These are phyloP conservation scores for Elaeis oleifera DNA, from an alignment of 202 grass and related monocot species.

Conservation along the genomic window DNA sequence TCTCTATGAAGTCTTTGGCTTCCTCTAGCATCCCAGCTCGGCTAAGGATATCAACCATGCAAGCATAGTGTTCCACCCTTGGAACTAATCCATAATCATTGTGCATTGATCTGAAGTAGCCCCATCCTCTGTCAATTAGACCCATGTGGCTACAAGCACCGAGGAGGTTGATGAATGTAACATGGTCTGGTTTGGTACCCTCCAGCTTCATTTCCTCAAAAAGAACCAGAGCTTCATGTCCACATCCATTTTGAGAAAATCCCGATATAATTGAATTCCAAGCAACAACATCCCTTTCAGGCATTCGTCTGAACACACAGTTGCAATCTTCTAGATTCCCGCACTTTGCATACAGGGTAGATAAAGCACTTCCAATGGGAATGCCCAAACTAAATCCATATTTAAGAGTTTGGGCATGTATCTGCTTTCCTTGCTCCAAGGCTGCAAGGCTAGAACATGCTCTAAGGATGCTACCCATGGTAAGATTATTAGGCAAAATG, in stretches of 20 bases:
- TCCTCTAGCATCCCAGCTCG: slow-evolving; percentile 51
- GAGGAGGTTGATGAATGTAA: slow-evolving; percentile 70
- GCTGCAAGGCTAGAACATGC: slow-evolving; percentile 51
- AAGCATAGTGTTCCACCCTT: slow-evolving; percentile 65
- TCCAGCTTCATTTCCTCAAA: slow-evolving; percentile 69
- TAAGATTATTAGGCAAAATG: slow-evolving; percentile 48
- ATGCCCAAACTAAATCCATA: slow-evolving; percentile 45
- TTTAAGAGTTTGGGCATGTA: slow-evolving; percentile 55
- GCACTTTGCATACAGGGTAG: slow-evolving; percentile 83
- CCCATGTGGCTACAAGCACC: slow-evolving; percentile 74
- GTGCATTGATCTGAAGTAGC: slow-evolving; percentile 60
- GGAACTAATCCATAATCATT: slow-evolving; percentile 49
- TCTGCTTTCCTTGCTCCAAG: slow-evolving; percentile 59
- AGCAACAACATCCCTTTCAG: slow-evolving; percentile 50
- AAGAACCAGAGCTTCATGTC: slow-evolving; percentile 50
- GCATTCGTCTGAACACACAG: slow-evolving; percentile 54
- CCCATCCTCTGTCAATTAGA: slow-evolving; percentile 61
- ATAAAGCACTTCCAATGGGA: slow-evolving; percentile 64
- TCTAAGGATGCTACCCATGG: slow-evolving; percentile 49
- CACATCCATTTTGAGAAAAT: slow-evolving; percentile 65
- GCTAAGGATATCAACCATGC: slow-evolving; percentile 73
- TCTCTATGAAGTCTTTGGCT: slow-evolving; percentile 71
- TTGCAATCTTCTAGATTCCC: slow-evolving; percentile 55
- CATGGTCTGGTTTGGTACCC: slow-evolving; percentile 50
- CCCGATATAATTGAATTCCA: slow-evolving; percentile 83